Percentiles rank a stretch among this genome's conserved stretches.
These are phyloP conservation scores for Neofusicoccum laricinum DNA, from an alignment of 2,329 filamentous ascomycete genomes.

Conservation along the genomic window DNA sequence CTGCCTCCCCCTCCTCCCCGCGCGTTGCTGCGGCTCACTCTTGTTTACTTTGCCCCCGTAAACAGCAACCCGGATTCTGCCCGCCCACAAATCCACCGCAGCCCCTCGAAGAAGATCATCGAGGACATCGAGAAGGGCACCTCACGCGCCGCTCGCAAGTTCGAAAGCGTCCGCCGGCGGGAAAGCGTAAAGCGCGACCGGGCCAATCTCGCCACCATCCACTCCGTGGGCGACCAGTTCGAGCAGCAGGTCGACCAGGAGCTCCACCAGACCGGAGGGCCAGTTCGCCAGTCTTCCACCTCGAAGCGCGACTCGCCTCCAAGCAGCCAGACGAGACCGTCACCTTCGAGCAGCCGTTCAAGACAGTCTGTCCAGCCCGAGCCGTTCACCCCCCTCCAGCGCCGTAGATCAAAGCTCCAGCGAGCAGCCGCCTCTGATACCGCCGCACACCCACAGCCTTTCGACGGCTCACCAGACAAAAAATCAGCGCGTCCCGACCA, in stretches of 20 bases:
- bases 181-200: conserved; percentile 10
- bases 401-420: neutral
- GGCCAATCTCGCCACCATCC: conserved; percentile 13
- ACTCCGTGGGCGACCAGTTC: conserved; percentile 16
- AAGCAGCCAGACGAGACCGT: neutral
- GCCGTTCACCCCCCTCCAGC: neutral
- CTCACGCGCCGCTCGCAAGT: conserved; percentile 5
- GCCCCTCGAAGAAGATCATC: conserved; percentile 36
- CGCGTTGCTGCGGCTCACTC: conserved; percentile 3
- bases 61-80: conserved; percentile 4
- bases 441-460: conserved; percentile 27
- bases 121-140: conserved; percentile 33
- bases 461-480: conserved; percentile 20
- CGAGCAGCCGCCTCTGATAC: conserved; percentile 18
- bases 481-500: conserved; percentile 24
- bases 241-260: conserved; percentile 8
- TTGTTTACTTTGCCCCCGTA: conserved; percentile 2
- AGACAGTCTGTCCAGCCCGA: neutral
- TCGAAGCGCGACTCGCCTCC: conserved; percentile 20
- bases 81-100: conserved; percentile 1
- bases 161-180: conserved; percentile 7
- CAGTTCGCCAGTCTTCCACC: conserved; percentile 22
- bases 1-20: neutral
- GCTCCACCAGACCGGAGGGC: neutral
- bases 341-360: neutral